Evolutionary conservation across 2,329 filamentous ascomycete species (phyloP).

Genomic region (Colletotrichum tropicale): DNA sequence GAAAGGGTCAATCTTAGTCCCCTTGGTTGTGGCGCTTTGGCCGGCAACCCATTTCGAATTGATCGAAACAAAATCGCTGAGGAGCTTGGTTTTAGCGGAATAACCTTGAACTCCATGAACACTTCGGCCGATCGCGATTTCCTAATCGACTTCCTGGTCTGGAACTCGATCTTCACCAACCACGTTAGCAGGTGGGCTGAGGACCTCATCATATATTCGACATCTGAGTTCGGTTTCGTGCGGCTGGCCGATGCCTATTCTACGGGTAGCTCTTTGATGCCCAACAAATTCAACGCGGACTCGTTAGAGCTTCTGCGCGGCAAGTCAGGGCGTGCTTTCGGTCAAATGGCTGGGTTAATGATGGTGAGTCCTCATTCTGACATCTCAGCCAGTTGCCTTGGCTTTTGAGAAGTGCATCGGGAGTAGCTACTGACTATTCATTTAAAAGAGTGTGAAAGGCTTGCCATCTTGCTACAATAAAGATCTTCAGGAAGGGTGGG

Average conservation of each 20-base stretch:
- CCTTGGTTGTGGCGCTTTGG: slow-evolving; percentile 26
- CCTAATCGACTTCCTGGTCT: slow-evolving; percentile 73
- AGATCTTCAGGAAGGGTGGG: slow-evolving; percentile 75
- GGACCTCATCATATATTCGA: slow-evolving; percentile 66
- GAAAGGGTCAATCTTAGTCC: slow-evolving; percentile 29
- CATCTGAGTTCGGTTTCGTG: slow-evolving; percentile 26
- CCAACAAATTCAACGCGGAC: slow-evolving; percentile 27
- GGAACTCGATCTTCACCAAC: slow-evolving; percentile 71
- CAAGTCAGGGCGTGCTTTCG: slow-evolving; percentile 38
- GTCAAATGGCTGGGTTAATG: slow-evolving; percentile 64
- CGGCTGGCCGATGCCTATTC: slow-evolving; percentile 26
- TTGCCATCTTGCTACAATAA: slow-evolving; percentile 80
- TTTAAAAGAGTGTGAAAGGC: slow-evolving; percentile 53
- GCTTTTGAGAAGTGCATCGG: slow-evolving; percentile 24
- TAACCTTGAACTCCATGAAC: slow-evolving; percentile 73
- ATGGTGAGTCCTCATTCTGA: slow-evolving; percentile 44
- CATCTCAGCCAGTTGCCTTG: slow-evolving; percentile 24
- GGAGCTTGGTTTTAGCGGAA: slow-evolving; percentile 74
- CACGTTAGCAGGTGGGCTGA: slow-evolving; percentile 76
- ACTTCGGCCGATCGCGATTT: slow-evolving; percentile 76
- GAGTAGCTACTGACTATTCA: slow-evolving; percentile 30
- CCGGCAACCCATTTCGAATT: slow-evolving; percentile 32
- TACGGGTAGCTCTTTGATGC: slow-evolving; percentile 26
- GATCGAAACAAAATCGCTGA: slow-evolving; percentile 40
- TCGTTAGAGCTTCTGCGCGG: slow-evolving; percentile 29